phyloP scores from a whole-genome alignment of 768 basidiomycete species.

The Kockovaella imperatae region DNA sequence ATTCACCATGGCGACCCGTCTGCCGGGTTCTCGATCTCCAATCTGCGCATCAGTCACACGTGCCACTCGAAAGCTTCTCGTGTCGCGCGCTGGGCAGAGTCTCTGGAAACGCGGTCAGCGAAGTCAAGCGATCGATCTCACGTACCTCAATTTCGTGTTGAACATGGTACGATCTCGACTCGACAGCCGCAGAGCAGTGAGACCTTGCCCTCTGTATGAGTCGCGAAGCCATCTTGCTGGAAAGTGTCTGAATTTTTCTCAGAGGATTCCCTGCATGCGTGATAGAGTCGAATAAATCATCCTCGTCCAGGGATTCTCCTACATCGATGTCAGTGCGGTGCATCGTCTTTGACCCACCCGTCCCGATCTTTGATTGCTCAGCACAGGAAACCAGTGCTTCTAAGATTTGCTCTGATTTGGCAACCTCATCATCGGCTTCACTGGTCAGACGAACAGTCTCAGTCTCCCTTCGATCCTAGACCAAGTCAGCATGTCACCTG shows the following conservation, averaged over 20 bases:
- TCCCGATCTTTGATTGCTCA: conserved; percentile 43
- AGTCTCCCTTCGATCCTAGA: conserved; percentile 55
- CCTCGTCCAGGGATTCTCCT: no score
- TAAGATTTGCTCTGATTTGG: conserved; percentile 54
- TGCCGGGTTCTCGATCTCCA: conserved; percentile 51
- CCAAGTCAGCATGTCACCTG: conserved; percentile 2
- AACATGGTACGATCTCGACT: no score
- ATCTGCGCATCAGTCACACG: conserved; percentile 54
- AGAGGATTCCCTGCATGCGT: no score
- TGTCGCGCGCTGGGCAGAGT: conserved; percentile 68
- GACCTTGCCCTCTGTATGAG: no score
- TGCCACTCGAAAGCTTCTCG: conserved; percentile 68
- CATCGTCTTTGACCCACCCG: background rate
- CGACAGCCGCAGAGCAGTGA: no score
- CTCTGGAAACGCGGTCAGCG: conserved; percentile 54
- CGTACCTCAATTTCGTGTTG: background rate
- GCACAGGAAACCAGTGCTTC: conserved; percentile 58
- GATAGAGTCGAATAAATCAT: no score
- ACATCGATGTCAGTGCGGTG: no score
- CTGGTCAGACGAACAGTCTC: conserved; percentile 57
- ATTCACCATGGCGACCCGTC: conserved; percentile 68
- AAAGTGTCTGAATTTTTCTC: no score
- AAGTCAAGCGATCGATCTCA: conserved; percentile 55
- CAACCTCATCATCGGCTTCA: conserved; percentile 55
- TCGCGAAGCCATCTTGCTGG: no score